Conservation (phyloP, 2,329 filamentous ascomycete species). For the Biscogniauxia marginata region DNA sequence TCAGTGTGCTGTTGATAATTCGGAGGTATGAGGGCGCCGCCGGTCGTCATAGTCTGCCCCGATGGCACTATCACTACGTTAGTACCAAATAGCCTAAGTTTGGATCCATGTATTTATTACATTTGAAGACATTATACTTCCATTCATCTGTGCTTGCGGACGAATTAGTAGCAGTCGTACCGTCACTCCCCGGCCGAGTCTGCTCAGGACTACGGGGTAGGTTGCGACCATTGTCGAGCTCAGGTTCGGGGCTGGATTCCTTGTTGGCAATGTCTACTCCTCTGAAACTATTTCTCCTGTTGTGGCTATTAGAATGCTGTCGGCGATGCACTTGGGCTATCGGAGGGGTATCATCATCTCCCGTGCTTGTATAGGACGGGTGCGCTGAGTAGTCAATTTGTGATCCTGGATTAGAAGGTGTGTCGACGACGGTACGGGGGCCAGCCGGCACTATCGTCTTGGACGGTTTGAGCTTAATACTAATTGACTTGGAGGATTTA, state of each 20-base stretch:
- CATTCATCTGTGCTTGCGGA: background rate
- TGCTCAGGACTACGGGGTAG: background rate
- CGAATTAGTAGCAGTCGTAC: background rate
- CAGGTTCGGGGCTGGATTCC: background rate
- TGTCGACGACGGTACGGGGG: background rate
- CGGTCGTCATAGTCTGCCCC: slow-evolving; percentile 4
- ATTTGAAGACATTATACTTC: slow-evolving; percentile 9
- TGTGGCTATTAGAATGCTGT: background rate
- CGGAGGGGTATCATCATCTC: background rate
- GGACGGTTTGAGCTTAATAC: background rate
- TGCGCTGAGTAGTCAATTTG: no score
- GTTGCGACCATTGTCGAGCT: background rate
- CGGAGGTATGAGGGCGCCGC: slow-evolving; percentile 34
- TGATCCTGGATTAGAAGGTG: background rate
- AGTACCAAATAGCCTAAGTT: background rate
- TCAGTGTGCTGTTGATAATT: slow-evolving; percentile 30
- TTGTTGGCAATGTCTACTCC: background rate
- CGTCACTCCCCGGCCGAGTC: background rate
- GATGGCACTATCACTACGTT: slow-evolving; percentile 7
- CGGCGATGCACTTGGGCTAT: background rate
- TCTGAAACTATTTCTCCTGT: background rate
- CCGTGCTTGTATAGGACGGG: no score
- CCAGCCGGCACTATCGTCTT: background rate
- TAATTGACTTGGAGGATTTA: background rate
- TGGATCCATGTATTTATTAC: slow-evolving; percentile 1